A percentile compares a stretch with the other conserved stretches of the same genome.
Evolutionary conservation across 345 rosid species (phyloP).

Genomic region (Syzygium jambos): DNA sequence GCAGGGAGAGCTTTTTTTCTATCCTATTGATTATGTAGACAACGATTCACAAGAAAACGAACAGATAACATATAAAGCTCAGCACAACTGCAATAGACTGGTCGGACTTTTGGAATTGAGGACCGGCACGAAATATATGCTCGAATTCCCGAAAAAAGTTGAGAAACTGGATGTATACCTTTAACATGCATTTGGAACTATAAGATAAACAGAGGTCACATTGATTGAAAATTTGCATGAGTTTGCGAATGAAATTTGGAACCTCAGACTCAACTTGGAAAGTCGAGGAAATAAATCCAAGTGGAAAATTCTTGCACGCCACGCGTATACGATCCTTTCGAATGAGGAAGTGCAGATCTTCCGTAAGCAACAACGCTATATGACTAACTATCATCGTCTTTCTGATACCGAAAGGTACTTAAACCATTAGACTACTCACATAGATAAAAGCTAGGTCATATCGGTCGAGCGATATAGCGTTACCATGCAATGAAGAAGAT

Average conservation of each 20-base stretch:
- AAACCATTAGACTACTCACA: not conserved
- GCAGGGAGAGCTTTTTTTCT: not conserved
- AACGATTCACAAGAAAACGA: not conserved
- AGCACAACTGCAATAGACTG: not conserved
- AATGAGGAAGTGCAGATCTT: not conserved
- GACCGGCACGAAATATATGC: not conserved
- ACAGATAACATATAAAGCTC: not conserved
- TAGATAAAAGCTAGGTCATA: not conserved
- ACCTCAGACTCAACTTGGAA: not conserved
- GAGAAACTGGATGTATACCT: not conserved
- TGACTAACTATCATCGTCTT: not conserved
- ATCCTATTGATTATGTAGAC: not conserved
- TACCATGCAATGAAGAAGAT: conserved; percentile 98
- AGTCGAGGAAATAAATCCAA: not conserved
- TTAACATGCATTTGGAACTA: not conserved
- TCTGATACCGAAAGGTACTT: not conserved
- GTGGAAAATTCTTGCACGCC: too few relatives aligned
- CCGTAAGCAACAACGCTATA: not conserved
- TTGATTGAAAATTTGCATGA: not conserved
- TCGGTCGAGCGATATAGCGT: not conserved
- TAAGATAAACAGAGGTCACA: not conserved
- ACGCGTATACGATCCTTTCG: not conserved
- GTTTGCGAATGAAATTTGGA: not conserved
- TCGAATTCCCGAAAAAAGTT: not conserved
- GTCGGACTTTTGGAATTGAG: not conserved